Conservation (phyloP, 2,329 filamentous ascomycete species). For the Claviceps citrina region DNA sequence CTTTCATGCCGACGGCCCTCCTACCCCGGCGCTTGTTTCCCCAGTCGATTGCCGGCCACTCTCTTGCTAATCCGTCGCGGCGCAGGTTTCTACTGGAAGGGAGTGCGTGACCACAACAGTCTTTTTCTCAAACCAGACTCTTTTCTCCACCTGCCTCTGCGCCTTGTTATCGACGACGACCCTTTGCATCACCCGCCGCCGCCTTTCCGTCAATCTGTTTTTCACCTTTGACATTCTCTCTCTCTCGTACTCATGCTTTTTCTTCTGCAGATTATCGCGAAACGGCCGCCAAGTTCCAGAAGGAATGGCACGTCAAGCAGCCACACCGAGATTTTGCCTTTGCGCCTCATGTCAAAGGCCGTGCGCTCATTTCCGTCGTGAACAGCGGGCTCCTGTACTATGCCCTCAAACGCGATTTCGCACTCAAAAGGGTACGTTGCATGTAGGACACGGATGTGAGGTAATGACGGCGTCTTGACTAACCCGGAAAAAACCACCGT, state of each 20-base stretch:
- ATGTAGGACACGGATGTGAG: too few relatives aligned
- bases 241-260: neutral
- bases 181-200: neutral
- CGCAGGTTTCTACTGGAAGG: slow-evolving; percentile 45
- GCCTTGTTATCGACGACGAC: neutral
- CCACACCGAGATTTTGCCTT: slow-evolving; percentile 49
- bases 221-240: neutral
- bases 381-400: slow-evolving; percentile 49
- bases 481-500: slow-evolving; percentile 5
- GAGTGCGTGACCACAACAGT: slow-evolving; percentile 37
- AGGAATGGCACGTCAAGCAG: slow-evolving; percentile 49
- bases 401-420: slow-evolving; percentile 41
- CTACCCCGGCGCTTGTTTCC: slow-evolving; percentile 5
- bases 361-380: slow-evolving; percentile 46
- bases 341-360: slow-evolving; percentile 48
- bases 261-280: slow-evolving; percentile 45
- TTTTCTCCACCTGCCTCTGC: neutral
- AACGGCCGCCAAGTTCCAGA: slow-evolving; percentile 51
- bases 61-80: slow-evolving; percentile 4
- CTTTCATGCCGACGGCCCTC: slow-evolving; percentile 2
- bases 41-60: slow-evolving; percentile 2
- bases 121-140: neutral
- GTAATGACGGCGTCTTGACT: too few relatives aligned
- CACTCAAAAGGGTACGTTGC: slow-evolving; percentile 33
- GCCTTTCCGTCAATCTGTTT: neutral